Evolutionary conservation across 2,329 filamentous ascomycete species (phyloP).

Genomic region (Diaporthe eres): DNA sequence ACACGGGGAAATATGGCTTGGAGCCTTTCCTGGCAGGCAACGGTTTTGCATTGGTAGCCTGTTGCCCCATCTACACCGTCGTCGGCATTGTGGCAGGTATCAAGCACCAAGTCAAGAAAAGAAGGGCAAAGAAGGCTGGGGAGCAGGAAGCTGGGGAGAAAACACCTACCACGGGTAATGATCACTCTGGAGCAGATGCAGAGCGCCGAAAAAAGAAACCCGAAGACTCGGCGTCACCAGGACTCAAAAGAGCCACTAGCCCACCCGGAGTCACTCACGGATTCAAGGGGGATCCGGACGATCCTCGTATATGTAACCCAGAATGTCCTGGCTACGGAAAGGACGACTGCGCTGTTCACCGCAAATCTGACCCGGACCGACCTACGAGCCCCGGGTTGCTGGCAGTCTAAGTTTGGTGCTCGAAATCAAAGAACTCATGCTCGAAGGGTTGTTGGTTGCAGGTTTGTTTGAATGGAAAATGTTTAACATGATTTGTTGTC

Average conservation of each 20-base stretch:
- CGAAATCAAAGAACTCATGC: too few species aligned
- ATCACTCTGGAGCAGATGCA: too few species aligned
- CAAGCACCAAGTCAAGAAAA: neutral
- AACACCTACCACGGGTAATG: neutral
- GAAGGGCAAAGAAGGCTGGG: neutral
- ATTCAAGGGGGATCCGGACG: neutral
- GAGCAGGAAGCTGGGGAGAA: neutral
- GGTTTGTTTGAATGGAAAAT: too few species aligned
- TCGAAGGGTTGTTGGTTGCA: too few species aligned
- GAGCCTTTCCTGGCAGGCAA: constrained; percentile 1
- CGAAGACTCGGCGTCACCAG: neutral
- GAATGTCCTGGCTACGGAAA: neutral
- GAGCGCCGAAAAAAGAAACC: too few species aligned
- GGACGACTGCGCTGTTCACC: neutral
- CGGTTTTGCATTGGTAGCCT: neutral
- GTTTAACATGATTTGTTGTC: neutral
- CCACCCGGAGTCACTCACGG: neutral
- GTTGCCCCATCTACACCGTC: constrained; percentile 6
- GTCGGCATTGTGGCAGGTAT: neutral
- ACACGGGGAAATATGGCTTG: constrained; percentile 16
- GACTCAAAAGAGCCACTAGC: neutral
- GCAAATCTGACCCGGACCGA: neutral
- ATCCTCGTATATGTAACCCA: neutral
- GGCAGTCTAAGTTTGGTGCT: too few species aligned
- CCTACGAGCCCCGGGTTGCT: neutral